Evolutionary conservation across 441 rosid species (phyloP).

Genomic region (Erodium chrysanthum): DNA sequence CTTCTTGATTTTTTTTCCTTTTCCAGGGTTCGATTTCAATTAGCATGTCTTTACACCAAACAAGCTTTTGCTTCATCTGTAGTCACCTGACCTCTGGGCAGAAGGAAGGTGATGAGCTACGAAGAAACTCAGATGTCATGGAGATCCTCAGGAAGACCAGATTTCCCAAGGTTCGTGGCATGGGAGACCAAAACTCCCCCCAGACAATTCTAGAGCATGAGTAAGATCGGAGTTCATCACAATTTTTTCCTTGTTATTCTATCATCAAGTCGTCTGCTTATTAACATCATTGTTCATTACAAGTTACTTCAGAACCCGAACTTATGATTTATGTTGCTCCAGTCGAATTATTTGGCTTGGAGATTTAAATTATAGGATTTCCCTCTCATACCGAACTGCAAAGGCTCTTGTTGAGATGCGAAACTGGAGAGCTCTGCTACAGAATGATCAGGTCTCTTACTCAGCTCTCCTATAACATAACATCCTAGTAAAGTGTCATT

Average conservation of each 20-base stretch:
- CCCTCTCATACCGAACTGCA: slow-evolving; percentile 70
- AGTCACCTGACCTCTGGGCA: slow-evolving; percentile 96
- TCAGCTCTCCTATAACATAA: too few species aligned
- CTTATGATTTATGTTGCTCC: slow-evolving; percentile 19
- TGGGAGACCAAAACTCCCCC: slow-evolving; percentile 63
- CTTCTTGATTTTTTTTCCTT: slow-evolving; percentile 9
- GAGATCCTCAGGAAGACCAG: slow-evolving; percentile 94
- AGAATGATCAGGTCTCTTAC: slow-evolving; percentile 77
- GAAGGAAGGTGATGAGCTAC: slow-evolving; percentile 93
- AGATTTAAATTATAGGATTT: slow-evolving; percentile 87
- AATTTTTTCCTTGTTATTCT: background rate
- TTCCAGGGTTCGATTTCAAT: slow-evolving; percentile 95
- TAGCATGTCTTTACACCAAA: slow-evolving; percentile 91
- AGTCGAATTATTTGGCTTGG: slow-evolving; percentile 96
- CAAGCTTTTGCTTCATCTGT: slow-evolving; percentile 96
- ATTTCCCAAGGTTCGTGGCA: slow-evolving; percentile 67
- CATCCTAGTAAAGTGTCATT: too few species aligned
- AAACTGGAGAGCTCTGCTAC: slow-evolving; percentile 78
- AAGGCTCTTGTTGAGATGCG: slow-evolving; percentile 95
- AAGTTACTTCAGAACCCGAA: background rate
- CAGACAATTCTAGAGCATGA: slow-evolving; percentile 82
- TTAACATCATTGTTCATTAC: too few species aligned
- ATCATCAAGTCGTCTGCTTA: too few species aligned
- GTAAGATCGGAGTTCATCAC: slow-evolving; percentile 34
- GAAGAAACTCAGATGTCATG: slow-evolving; percentile 93